Evolutionary conservation across 768 basidiomycete genomes (phyloP).

Genomic region (Dioszegia aurantiaca): DNA sequence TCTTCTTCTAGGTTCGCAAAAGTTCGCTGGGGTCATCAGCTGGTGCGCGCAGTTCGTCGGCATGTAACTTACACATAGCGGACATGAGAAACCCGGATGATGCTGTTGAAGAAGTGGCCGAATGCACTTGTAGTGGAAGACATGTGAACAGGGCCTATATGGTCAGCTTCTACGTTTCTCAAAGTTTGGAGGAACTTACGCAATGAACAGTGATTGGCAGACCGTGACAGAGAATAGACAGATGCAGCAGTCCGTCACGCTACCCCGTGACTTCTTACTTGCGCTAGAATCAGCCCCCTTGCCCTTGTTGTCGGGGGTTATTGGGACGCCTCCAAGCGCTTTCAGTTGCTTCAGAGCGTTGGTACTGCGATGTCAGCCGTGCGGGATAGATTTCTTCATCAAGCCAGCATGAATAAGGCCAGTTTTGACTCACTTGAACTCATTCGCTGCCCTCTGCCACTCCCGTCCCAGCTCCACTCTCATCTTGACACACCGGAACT

Average conservation of each 20-base stretch:
- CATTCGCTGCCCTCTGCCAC: constrained; percentile 84
- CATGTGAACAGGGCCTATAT: constrained; percentile 77
- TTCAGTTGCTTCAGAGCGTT: constrained; percentile 74
- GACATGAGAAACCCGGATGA: constrained; percentile 90
- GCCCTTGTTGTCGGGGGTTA: constrained; percentile 22
- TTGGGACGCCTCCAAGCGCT: constrained; percentile 50
- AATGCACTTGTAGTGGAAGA: constrained; percentile 80
- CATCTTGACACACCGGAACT: constrained; percentile 96
- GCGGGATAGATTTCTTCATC: too few relatives aligned
- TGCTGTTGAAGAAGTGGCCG: constrained; percentile 83
- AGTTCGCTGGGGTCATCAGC: constrained; percentile 58
- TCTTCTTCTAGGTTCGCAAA: constrained; percentile 95
- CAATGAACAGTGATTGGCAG: constrained; percentile 93
- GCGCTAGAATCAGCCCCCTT: constrained; percentile 14
- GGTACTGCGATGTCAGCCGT: constrained; percentile 42
- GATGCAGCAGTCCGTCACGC: constrained; percentile 78
- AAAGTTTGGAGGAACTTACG: constrained; percentile 49
- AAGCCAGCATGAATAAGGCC: too few relatives aligned
- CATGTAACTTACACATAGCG: constrained; percentile 66
- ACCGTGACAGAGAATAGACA: constrained; percentile 89
- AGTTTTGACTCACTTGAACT: constrained; percentile 71
- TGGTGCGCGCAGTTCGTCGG: too few relatives aligned
- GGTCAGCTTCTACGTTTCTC: constrained; percentile 6
- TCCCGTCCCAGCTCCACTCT: constrained; percentile 82
- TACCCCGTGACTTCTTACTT: constrained; percentile 43